These are phyloP conservation scores for Saussurea involucrata DNA, from an alignment of 129 eudicot species.

Conservation along the genomic window DNA sequence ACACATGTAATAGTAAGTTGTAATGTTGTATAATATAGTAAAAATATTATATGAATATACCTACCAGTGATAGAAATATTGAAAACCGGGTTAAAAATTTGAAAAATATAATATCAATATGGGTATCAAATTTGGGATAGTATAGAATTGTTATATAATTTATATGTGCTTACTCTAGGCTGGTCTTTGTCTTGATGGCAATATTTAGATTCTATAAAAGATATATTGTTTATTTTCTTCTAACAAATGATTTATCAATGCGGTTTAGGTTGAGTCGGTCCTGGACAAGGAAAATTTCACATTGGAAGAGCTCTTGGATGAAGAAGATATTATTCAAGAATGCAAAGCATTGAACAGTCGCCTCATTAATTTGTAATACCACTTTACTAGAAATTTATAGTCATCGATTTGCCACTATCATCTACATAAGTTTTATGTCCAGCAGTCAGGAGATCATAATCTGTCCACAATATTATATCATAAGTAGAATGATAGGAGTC, in stretches of 20 bases:
- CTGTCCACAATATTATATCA: slow-evolving; percentile 3
- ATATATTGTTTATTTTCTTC: not conserved
- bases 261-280: slow-evolving; percentile 68
- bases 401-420: not conserved
- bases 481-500: slow-evolving; percentile 6
- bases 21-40: not conserved
- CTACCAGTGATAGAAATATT: not conserved
- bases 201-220: not conserved
- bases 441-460: not conserved
- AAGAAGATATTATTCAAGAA: slow-evolving; percentile 98
- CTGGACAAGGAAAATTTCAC: slow-evolving; percentile 89
- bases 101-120: not conserved
- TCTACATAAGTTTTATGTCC: not conserved
- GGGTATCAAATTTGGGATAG: not conserved
- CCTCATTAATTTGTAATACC: slow-evolving; percentile 82
- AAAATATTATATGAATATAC: not conserved
- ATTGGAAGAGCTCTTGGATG: slow-evolving; percentile 95
- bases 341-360: slow-evolving; percentile 99
- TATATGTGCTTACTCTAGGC: not conserved
- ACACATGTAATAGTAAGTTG: not conserved
- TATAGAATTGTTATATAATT: not conserved
- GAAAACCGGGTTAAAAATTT: not conserved
- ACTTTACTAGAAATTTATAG: slow-evolving; percentile 6
- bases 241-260: slow-evolving; percentile 14
- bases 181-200: not conserved